phyloP scores from a whole-genome alignment of 257 asterid genomes.

The Thymus mandschuricus region DNA sequence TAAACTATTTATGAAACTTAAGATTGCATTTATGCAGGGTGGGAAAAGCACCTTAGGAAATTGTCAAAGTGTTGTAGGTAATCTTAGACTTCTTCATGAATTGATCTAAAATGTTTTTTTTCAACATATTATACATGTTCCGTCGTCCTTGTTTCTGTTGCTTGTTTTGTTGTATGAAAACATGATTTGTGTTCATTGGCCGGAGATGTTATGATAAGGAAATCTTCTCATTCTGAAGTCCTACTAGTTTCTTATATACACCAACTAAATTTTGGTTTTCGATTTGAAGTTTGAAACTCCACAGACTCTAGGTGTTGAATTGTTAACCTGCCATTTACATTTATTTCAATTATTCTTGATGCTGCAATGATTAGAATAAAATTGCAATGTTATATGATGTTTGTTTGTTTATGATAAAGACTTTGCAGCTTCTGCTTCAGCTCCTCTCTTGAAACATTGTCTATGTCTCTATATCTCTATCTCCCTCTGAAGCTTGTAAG shows the following conservation, averaged over 20 bases:
- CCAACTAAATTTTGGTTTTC: background rate
- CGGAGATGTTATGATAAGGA: background rate
- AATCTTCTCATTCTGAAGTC: conserved; percentile 6
- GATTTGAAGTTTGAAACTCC: background rate
- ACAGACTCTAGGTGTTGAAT: background rate
- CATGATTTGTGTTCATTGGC: background rate
- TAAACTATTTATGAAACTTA: conserved; percentile 29
- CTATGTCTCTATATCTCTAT: background rate
- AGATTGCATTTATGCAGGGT: conserved; percentile 59
- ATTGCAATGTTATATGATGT: background rate
- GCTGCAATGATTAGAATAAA: background rate
- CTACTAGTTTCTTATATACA: background rate
- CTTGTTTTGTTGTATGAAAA: conserved; percentile 4
- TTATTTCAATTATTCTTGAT: background rate
- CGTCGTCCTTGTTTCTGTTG: background rate
- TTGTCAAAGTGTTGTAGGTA: conserved; percentile 95
- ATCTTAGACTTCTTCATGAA: conserved; percentile 19
- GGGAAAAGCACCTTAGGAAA: conserved; percentile 93
- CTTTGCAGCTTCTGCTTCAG: conserved; percentile 1
- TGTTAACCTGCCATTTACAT: background rate
- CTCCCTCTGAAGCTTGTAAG: background rate
- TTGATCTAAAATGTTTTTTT: background rate
- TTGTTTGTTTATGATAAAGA: background rate
- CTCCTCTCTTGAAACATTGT: background rate
- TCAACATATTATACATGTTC: background rate